Percentiles rank a stretch among this genome's conserved stretches.
phyloP scores from a whole-genome alignment of 306 rosid genomes.

The Gynostemma pentaphyllum region DNA sequence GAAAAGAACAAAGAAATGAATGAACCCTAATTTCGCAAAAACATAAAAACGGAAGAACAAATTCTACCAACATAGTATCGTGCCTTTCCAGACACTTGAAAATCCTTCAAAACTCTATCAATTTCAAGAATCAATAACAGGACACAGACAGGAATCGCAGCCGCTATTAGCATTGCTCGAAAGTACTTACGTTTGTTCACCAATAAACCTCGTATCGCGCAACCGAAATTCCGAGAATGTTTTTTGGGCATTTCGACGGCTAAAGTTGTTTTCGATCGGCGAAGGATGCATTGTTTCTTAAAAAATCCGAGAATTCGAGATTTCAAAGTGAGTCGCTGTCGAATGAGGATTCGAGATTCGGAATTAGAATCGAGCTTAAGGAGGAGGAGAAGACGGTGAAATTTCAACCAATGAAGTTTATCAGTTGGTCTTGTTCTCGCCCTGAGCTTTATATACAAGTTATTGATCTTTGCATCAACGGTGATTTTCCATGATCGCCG shows the following conservation, averaged over 20 bases:
- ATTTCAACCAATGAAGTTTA: constrained; percentile 16
- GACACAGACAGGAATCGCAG: neutral
- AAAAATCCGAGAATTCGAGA: constrained; percentile 19
- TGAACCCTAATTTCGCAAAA: neutral
- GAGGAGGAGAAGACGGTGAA: constrained; percentile 28
- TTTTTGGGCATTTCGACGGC: neutral
- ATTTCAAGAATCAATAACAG: neutral
- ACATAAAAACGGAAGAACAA: neutral
- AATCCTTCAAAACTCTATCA: neutral
- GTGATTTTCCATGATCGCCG: constrained; percentile 34
- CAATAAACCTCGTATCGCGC: constrained; percentile 8
- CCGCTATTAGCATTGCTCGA: neutral
- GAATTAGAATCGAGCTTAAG: constrained; percentile 26
- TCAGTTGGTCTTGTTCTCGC: too few relatives aligned
- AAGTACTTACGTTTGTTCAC: neutral
- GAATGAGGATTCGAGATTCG: neutral
- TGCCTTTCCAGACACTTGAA: too few relatives aligned
- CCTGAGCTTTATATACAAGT: constrained; percentile 30
- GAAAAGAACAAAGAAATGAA: neutral
- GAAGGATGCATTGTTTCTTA: constrained; percentile 13
- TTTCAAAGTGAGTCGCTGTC: constrained; percentile 3
- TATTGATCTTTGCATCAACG: constrained; percentile 31
- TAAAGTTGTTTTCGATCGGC: neutral
- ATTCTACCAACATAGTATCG: neutral
- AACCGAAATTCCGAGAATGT: neutral